phyloP scores from a whole-genome alignment of 2,329 filamentous ascomycete species.

The Elsinoe fawcettii region DNA sequence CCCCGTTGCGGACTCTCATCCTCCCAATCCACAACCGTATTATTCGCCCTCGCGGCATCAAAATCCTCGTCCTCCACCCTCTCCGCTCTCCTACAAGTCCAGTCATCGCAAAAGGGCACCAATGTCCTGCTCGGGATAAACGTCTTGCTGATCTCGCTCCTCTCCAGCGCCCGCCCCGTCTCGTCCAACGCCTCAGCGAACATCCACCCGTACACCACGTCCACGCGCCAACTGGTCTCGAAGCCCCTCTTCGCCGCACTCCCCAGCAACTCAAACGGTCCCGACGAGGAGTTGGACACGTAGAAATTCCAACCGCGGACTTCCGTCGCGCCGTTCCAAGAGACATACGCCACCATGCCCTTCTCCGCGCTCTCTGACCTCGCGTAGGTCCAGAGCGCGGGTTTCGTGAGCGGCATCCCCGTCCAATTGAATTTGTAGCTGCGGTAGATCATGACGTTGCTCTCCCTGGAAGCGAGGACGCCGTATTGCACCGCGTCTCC shows the following conservation, averaged over 20 bases:
- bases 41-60: conserved; percentile 20
- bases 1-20: conserved; percentile 27
- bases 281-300: conserved; percentile 30
- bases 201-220: conserved; percentile 23
- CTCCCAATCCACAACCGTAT: conserved; percentile 18
- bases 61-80: conserved; percentile 22
- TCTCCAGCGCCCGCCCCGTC: conserved; percentile 25
- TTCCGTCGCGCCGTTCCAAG: conserved; percentile 46
- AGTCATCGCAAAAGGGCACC: conserved; percentile 27
- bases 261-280: conserved; percentile 33
- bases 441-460: conserved; percentile 46
- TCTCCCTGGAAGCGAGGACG: conserved; percentile 36
- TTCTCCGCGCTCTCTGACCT: conserved; percentile 26
- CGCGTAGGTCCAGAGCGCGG: conserved; percentile 32
- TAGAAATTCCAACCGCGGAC: conserved; percentile 46
- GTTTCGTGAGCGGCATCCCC: conserved; percentile 39
- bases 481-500: conserved; percentile 48
- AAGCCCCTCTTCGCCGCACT: conserved; percentile 37
- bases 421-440: conserved; percentile 49
- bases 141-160: conserved; percentile 29
- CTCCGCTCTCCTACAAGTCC: conserved; percentile 26
- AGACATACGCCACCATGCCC: conserved; percentile 43
- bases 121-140: conserved; percentile 31
- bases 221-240: conserved; percentile 33
- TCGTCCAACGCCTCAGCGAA: conserved; percentile 30